Conservation (phyloP, 495 filamentous ascomycete genomes). For the Hamigera avellanea region DNA sequence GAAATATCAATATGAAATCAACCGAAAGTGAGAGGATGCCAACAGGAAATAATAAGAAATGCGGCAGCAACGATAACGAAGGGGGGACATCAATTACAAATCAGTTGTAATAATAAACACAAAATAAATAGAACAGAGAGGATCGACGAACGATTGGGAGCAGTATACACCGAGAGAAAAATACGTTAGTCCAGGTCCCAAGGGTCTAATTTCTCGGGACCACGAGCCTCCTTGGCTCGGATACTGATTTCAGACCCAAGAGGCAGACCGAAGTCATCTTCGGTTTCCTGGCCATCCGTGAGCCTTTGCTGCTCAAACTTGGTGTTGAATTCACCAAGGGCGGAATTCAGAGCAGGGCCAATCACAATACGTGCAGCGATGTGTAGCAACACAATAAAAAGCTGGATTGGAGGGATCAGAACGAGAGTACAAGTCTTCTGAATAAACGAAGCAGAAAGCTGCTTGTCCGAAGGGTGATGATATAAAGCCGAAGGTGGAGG, state of each 20-base stretch:
- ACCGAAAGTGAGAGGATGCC: no score
- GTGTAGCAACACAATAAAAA: conserved; percentile 65
- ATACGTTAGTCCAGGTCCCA: conserved; percentile 21
- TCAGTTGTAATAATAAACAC: no score
- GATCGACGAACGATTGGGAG: no score
- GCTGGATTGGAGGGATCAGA: conserved; percentile 60
- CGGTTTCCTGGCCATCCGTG: conserved; percentile 9
- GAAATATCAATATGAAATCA: no score
- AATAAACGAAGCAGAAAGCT: conserved; percentile 55
- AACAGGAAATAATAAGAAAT: no score
- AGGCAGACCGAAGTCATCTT: conserved; percentile 33
- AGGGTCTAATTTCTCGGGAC: conserved; percentile 13
- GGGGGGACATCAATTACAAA: no score
- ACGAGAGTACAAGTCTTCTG: conserved; percentile 66
- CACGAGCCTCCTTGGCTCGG: conserved; percentile 14
- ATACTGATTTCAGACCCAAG: conserved; percentile 20
- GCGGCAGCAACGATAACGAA: no score
- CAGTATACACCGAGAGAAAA: no score
- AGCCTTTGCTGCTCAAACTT: conserved; percentile 10
- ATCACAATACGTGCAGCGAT: conserved; percentile 66
- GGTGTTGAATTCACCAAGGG: conserved; percentile 6
- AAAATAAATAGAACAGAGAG: no score
- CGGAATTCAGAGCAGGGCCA: conserved; percentile 26
- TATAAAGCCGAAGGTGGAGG: conserved; percentile 56
- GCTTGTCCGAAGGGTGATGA: conserved; percentile 26